Conservation (phyloP, 164 flowering plant genomes). For the Berberis thunbergii region DNA sequence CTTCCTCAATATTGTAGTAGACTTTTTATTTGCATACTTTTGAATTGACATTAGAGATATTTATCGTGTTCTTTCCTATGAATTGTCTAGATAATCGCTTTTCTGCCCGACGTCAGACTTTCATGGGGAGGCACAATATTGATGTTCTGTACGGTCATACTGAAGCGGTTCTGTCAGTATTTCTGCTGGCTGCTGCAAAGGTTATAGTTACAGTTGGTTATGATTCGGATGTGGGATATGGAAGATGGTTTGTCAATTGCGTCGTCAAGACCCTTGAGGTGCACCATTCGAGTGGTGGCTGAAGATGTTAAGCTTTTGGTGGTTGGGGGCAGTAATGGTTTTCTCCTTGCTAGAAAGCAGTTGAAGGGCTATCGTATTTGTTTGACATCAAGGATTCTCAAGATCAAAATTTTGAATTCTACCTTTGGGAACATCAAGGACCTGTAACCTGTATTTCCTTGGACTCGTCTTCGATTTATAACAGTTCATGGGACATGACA, state of each 20-base stretch:
- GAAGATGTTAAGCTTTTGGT: constrained; percentile 73
- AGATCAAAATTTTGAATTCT: constrained; percentile 34
- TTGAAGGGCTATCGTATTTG: constrained; percentile 50
- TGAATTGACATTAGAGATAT: no score
- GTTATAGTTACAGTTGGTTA: constrained; percentile 79
- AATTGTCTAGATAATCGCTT: no score
- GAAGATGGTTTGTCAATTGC: constrained; percentile 69
- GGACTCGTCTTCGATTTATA: constrained; percentile 63
- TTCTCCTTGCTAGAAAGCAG: constrained; percentile 73
- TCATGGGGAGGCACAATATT: constrained; percentile 50
- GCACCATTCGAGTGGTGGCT: constrained; percentile 79
- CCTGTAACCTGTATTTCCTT: constrained; percentile 77
- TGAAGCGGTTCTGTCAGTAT: constrained; percentile 74
- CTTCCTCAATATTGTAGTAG: no score
- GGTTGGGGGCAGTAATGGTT: constrained; percentile 86
- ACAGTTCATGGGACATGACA: constrained; percentile 99
- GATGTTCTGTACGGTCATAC: constrained; percentile 78
- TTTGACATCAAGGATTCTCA: constrained; percentile 52
- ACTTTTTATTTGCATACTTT: no score
- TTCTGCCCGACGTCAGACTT: no score
- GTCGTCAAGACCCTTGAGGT: constrained; percentile 60
- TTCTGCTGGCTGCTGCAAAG: constrained; percentile 55
- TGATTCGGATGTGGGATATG: constrained; percentile 86
- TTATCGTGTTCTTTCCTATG: no score
- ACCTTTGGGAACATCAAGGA: constrained; percentile 82